Conservation (phyloP, 139 green algal species). For the Mesotaenium endlicherianum region DNA sequence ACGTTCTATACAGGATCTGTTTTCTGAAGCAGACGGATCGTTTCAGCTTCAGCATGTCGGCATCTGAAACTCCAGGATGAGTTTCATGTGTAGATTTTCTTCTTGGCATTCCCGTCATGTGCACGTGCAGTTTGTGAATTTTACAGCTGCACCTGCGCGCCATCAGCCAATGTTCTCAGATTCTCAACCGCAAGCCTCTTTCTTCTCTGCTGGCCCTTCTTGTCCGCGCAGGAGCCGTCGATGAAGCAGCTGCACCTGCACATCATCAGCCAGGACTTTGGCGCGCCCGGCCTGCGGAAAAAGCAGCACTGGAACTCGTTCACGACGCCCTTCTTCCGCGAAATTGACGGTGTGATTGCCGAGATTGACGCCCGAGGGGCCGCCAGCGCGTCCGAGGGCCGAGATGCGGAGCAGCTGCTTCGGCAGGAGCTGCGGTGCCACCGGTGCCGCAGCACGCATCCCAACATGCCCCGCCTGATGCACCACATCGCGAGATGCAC, state of each 20-base stretch:
- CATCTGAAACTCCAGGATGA: too few species aligned
- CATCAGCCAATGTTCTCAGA: too few species aligned
- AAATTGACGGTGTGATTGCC: constrained; percentile 31
- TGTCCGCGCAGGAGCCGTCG: constrained; percentile 63
- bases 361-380: constrained; percentile 31
- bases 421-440: constrained; percentile 66
- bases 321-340: constrained; percentile 66
- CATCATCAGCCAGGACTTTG: constrained; percentile 69
- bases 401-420: constrained; percentile 54
- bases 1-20: too few species aligned
- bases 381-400: constrained; percentile 46
- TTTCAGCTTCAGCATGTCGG: too few species aligned
- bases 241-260: constrained; percentile 87
- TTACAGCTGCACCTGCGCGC: neutral
- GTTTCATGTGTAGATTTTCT: too few species aligned
- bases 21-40: too few species aligned
- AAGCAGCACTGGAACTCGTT: constrained; percentile 87
- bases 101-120: too few species aligned
- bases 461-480: constrained; percentile 73
- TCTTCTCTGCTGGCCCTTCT: too few species aligned
- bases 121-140: too few species aligned
- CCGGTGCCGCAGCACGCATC: constrained; percentile 51
- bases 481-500: constrained; percentile 60
- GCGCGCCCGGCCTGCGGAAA: constrained; percentile 67
- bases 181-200: too few species aligned